These are phyloP conservation scores for Sanghuangporus sanghuang DNA, from an alignment of 1,284 basidiomycete species.

Conservation along the genomic window DNA sequence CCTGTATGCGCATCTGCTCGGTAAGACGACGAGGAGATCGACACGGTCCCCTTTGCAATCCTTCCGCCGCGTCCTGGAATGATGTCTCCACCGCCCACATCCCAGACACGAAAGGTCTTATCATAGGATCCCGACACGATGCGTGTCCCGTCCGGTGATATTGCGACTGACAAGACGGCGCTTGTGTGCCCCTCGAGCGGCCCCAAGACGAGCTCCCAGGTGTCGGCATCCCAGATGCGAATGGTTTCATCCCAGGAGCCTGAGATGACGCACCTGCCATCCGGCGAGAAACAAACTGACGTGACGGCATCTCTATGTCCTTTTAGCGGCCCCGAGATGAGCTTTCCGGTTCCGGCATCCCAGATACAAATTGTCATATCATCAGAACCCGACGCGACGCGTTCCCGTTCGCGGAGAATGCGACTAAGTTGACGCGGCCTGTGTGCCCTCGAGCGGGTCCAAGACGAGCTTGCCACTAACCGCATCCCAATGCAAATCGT, in stretches of 20 bases:
- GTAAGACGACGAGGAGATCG: constrained; percentile 3
- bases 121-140: constrained; percentile 39
- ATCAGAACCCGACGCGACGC: constrained; percentile 11
- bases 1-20: background rate
- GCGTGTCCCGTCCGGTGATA: constrained; percentile 29
- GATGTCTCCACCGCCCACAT: constrained; percentile 44
- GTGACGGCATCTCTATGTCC: background rate
- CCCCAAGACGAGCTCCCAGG: constrained; percentile 25
- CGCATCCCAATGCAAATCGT: no score
- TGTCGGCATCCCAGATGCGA: background rate
- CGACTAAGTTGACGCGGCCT: no score
- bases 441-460: no score
- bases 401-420: background rate
- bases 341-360: background rate
- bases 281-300: background rate
- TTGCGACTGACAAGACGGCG: constrained; percentile 38
- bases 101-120: constrained; percentile 96
- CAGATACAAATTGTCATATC: constrained; percentile 17
- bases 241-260: background rate
- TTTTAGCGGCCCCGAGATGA: background rate
- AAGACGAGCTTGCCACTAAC: no score
- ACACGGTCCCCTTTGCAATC: constrained; percentile 7
- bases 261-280: background rate
- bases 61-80: background rate
- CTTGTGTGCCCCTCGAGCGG: constrained; percentile 31